Evolutionary conservation across 1,284 basidiomycete species (phyloP), one percentile per base, ranked within the genome.

Genomic region (Boletus holoroseus): DNA sequence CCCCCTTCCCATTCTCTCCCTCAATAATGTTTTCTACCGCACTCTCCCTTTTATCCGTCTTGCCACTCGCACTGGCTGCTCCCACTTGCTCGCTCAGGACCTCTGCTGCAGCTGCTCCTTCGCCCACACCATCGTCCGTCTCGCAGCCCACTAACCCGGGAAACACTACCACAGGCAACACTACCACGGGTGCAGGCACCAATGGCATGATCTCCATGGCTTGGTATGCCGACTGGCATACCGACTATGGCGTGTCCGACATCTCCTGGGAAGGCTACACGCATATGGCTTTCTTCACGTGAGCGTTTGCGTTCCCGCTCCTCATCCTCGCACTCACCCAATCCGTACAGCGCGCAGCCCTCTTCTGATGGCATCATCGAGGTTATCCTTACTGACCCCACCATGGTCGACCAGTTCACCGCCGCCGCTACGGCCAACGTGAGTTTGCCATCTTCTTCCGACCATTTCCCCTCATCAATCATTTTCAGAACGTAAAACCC

Each of bases 201-300:
- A 57, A 32, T 50, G 58, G 63, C 8, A 55, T 39, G 28, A 44
- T 83, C 32, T 60, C 78, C 32, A 71, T 79, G 40, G 76, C 79
- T 20, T 86, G 83, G 83, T 85, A 76, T 58, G 74, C 83, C 38
- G 79, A 81, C 22, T 86, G 81, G 79, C 79, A 81, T 61, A 59
- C 72, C 4, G 53, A 63, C 16, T 70, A 72, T 55, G 75, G 76
- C 0, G 70, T 83, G 38, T 63, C 71, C 30, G 63, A 74, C 39
- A 73, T 86, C 47, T 73, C 72, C 55, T 86, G 82, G 83, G 59
- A 66, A 28, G 76, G 77, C 63, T 85, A 85, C 66, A 84, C 78
- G 5, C 76, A 80, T 56, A 64, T 86, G 68, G 75, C 76, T 12
- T 86, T 82, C 64, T 76, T 82, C 36, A 83, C 64, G 84, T 76